A percentile compares a stretch with the other conserved stretches of the same genome.
phyloP scores from a whole-genome alignment of 768 basidiomycete species.

The Cyathus striatus region DNA sequence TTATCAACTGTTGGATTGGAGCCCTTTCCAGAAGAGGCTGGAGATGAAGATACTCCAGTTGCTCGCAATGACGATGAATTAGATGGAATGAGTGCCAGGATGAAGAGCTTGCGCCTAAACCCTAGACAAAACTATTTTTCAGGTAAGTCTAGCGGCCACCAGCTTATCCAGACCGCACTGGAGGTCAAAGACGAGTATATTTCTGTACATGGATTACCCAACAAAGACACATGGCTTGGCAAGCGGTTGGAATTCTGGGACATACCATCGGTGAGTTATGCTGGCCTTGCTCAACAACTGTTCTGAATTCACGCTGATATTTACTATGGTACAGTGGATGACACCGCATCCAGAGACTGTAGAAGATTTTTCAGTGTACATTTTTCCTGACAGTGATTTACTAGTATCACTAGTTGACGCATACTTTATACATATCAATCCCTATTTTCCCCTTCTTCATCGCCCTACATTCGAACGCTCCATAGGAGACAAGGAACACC shows the following conservation, averaged over 20 bases:
- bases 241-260: too few species aligned
- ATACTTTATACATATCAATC: constrained; percentile 59
- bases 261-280: constrained; percentile 35
- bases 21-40: too few species aligned
- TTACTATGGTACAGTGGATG: too few species aligned
- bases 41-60: too few species aligned
- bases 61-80: too few species aligned
- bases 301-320: too few species aligned
- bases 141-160: constrained; percentile 48
- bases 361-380: constrained; percentile 19
- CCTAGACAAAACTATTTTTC: constrained; percentile 39
- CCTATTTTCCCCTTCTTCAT: constrained; percentile 63
- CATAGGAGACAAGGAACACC: constrained; percentile 44
- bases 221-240: constrained; percentile 31
- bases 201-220: constrained; percentile 15
- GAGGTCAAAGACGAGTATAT: constrained; percentile 52
- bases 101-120: constrained; percentile 30
- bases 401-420: constrained; percentile 47
- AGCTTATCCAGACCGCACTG: constrained; percentile 49
- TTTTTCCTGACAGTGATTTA: constrained; percentile 52
- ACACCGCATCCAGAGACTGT: constrained; percentile 12
- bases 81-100: constrained; percentile 25
- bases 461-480: constrained; percentile 59
- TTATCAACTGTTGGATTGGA: too few species aligned
- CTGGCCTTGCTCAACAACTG: too few species aligned